Percentiles rank a stretch among this genome's conserved stretches.
These are phyloP conservation scores for Xylaria acuta DNA, from an alignment of 495 filamentous ascomycete species.

Conservation along the genomic window DNA sequence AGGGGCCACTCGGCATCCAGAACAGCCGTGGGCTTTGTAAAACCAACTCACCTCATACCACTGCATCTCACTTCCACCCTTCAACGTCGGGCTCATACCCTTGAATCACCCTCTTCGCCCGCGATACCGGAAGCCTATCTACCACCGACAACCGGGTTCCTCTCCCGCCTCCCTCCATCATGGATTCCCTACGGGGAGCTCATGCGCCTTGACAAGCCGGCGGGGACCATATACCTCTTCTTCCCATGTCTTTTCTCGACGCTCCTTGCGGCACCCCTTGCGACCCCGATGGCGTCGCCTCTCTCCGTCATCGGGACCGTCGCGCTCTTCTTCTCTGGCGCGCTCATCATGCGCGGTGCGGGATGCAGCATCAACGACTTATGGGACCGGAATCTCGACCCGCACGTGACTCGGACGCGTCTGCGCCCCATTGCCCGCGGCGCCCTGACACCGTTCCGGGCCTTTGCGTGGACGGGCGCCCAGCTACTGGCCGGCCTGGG, in stretches of 20 bases:
- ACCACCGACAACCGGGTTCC: constrained; percentile 74
- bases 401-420: constrained; percentile 84
- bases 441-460: constrained; percentile 76
- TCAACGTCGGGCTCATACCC: constrained; percentile 32
- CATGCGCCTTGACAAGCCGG: constrained; percentile 89
- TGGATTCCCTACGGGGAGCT: constrained; percentile 95
- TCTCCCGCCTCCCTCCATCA: constrained; percentile 75
- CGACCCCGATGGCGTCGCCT: constrained; percentile 63
- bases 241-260: constrained; percentile 95
- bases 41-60: constrained; percentile 33
- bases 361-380: constrained; percentile 98
- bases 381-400: constrained; percentile 94
- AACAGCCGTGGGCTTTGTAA: constrained; percentile 33
- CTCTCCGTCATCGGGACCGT: constrained; percentile 65
- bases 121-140: constrained; percentile 54
- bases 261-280: constrained; percentile 68
- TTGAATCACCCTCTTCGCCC: constrained; percentile 32
- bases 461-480: constrained; percentile 78
- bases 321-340: constrained; percentile 83
- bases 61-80: neutral
- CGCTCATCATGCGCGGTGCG: constrained; percentile 95
- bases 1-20: neutral
- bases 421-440: constrained; percentile 88
- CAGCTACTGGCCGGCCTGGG: constrained; percentile 83
- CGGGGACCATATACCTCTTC: constrained; percentile 94